A percentile compares a stretch with the other conserved stretches of the same genome.
These are phyloP conservation scores for Pythium volutum DNA, from an alignment of 352 stramenopile genomes.

Conservation along the genomic window DNA sequence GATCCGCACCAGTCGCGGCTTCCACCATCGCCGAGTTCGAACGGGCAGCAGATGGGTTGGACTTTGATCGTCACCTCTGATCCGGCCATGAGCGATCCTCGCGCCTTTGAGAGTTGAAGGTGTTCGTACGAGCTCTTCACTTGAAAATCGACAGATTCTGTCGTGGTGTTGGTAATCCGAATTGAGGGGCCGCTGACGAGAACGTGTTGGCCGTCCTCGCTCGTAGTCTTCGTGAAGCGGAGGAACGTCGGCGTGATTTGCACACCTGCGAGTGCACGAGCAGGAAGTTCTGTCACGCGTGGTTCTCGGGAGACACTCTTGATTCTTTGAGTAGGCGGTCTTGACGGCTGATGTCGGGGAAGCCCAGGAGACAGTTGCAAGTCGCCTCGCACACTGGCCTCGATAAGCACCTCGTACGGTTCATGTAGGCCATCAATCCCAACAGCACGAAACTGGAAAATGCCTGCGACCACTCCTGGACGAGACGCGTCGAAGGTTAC, in stretches of 20 bases:
- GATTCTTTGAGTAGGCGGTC: not conserved
- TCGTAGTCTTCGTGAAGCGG: conserved; percentile 32
- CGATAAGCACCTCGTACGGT: conserved; percentile 82
- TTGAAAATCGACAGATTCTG: conserved; percentile 44
- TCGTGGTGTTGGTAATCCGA: conserved; percentile 59
- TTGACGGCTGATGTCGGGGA: not conserved
- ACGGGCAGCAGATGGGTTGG: conserved; percentile 51
- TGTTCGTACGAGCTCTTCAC: conserved; percentile 55
- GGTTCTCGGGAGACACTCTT: not conserved
- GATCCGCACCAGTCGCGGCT: conserved; percentile 61
- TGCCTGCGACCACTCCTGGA: conserved; percentile 61
- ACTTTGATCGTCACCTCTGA: conserved; percentile 46
- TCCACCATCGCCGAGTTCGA: conserved; percentile 11
- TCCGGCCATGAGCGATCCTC: conserved; percentile 42
- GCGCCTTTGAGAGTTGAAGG: conserved; percentile 41
- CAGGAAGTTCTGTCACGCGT: conserved; percentile 47
- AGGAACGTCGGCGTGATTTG: conserved; percentile 61
- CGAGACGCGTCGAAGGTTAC: conserved; percentile 63
- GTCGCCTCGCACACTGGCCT: conserved; percentile 63
- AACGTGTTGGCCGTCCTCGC: not conserved
- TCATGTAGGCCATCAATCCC: conserved; percentile 56
- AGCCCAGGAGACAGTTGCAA: conserved; percentile 20
- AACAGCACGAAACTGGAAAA: conserved; percentile 86
- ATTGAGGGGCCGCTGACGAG: conserved; percentile 16
- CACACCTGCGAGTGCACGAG: conserved; percentile 35